Evolutionary conservation across 2,329 filamentous ascomycete genomes (phyloP), one percentile per base, ranked within the genome.

Genomic region (Exutisphaerella laricina): DNA sequence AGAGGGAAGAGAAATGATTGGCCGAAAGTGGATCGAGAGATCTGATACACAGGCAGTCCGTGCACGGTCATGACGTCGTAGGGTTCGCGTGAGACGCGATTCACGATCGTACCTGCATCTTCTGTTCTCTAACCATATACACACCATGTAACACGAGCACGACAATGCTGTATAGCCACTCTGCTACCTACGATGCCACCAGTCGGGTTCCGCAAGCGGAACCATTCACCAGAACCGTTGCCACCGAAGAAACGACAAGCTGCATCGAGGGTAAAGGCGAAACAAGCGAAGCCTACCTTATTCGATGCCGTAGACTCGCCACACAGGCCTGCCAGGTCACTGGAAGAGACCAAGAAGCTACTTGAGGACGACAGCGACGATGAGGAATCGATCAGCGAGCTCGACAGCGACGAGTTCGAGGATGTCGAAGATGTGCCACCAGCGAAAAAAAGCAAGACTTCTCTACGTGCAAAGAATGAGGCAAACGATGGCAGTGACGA

Each of bases 171-270:
- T n/a, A n/a, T n/a, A n/a, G n/a, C n/a, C n/a, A n/a, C n/a, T n/a
- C n/a, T n/a, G n/a, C n/a, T n/a, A 9, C 10, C 4, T 6, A 35
- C 18, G 29, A 88, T 88, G 83, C 81, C 84, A 57, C 82, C 84
- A 17, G 68, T 77, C 51, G 71, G 85, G 12, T 73, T 80, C 36
- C 79, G 80, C 54, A 88, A 88, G 66, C 76, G 81, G 48, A 56
- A 79, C 53, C 76, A 73, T 47, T 75, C 77, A 1, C 66, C 73
- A 0, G 63, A 67, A 2, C 62, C 67, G 20, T 57, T 61, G 22
- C 57, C 63, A 32, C 45, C 52, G 25, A 56, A 60, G 36, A 58
- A 67, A 50, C 44, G 54, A 49, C 6, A 67, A 70, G 39, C 47
- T 18, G 16, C 44, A 16, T 50, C 50, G 17, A 56, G 49, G 26